A percentile compares a stretch with the other conserved stretches of the same genome.
Conservation (phyloP, 1,139 yeast genomes). For the Yamadazyma epiphylla region DNA sequence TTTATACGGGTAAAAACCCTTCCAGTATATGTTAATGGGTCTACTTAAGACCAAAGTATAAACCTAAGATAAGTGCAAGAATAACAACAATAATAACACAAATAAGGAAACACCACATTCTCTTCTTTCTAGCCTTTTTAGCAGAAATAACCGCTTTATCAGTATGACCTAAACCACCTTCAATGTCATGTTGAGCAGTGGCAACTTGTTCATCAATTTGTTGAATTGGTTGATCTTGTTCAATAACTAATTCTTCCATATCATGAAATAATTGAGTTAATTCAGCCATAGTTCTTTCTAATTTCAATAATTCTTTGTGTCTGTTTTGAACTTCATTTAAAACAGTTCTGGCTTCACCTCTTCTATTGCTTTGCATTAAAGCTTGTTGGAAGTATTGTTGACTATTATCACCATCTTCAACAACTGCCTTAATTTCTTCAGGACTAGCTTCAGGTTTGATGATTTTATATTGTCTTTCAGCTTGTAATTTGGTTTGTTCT, state of each 20-base stretch:
- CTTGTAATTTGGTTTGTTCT: constrained; percentile 80
- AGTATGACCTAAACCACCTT: constrained; percentile 93
- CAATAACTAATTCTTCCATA: constrained; percentile 94
- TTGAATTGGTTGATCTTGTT: constrained; percentile 87
- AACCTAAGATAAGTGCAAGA: constrained; percentile 64
- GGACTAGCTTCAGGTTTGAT: constrained; percentile 92
- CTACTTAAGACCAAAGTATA: constrained; percentile 33
- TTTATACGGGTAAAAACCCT: too few species aligned
- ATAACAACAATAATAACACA: constrained; percentile 56
- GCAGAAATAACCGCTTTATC: constrained; percentile 88
- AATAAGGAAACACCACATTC: constrained; percentile 80
- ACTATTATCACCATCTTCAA: constrained; percentile 71
- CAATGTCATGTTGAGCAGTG: constrained; percentile 85
- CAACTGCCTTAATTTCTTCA: constrained; percentile 77
- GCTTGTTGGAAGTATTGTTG: constrained; percentile 96
- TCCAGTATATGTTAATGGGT: too few species aligned
- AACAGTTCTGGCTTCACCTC: constrained; percentile 96
- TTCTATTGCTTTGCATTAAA: constrained; percentile 82
- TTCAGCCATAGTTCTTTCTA: constrained; percentile 95
- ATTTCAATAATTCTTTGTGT: constrained; percentile 91
- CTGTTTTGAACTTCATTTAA: constrained; percentile 94
- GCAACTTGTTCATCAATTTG: constrained; percentile 79
- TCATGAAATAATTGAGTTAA: constrained; percentile 91
- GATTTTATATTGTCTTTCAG: constrained; percentile 88
- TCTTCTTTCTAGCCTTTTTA: constrained; percentile 86